Percentiles rank a stretch among this genome's conserved stretches.
These are phyloP conservation scores for Hyaloscypha variabilis DNA, from an alignment of 495 filamentous ascomycete species.

Conservation along the genomic window DNA sequence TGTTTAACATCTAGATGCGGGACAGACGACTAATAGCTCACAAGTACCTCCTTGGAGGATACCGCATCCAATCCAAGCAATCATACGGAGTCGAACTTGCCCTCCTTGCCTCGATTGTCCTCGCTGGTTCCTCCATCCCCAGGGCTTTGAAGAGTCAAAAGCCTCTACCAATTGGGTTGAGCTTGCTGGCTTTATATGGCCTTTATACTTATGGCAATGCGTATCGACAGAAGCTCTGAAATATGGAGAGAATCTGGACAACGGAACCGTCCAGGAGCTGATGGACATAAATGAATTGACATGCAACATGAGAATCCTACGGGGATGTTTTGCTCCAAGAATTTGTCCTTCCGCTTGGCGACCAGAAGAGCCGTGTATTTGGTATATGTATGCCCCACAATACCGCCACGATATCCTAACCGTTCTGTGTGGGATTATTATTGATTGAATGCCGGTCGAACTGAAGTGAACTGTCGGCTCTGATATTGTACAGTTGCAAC, in stretches of 20 bases:
- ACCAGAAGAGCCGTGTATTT: neutral
- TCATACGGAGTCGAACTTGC: constrained; percentile 75
- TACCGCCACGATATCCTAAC: neutral
- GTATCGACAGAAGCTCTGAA: constrained; percentile 34
- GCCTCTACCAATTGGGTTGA: constrained; percentile 74
- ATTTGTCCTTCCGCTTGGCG: neutral
- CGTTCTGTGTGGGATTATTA: neutral
- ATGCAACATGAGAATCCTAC: neutral
- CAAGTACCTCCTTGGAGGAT: constrained; percentile 69
- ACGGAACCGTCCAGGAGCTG: neutral
- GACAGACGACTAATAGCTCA: constrained; percentile 3
- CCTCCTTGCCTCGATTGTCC: constrained; percentile 75
- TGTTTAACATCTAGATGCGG: neutral
- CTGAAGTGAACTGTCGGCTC: constrained; percentile 14
- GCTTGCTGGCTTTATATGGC: constrained; percentile 62
- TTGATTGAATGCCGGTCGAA: neutral
- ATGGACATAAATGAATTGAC: neutral
- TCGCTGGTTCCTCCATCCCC: constrained; percentile 82
- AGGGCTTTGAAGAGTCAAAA: constrained; percentile 79
- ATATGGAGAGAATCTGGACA: neutral
- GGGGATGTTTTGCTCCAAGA: neutral
- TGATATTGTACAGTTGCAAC: constrained; percentile 15
- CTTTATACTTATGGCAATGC: constrained; percentile 63
- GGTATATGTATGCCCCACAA: neutral
- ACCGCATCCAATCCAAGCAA: constrained; percentile 66